Conservation (phyloP, 1,284 basidiomycete genomes). For the Chalciporus sp. region DNA sequence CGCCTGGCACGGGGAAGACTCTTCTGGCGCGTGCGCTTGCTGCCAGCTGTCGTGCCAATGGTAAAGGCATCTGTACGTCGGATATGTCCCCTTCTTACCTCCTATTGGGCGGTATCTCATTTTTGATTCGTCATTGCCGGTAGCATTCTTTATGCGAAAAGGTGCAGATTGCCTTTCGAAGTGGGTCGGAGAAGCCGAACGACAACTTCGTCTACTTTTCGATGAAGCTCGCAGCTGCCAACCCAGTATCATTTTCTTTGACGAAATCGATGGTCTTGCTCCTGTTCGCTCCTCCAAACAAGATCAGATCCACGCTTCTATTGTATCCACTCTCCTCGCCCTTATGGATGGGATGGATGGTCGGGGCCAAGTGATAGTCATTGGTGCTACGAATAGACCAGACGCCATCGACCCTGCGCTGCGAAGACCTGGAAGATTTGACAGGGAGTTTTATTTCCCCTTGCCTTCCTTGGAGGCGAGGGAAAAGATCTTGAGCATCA, state of each 20-base stretch:
- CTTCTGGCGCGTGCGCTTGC: too few relatives aligned
- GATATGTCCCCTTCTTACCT: background rate
- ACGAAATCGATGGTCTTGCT: slow-evolving; percentile 98
- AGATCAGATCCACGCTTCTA: slow-evolving; percentile 98
- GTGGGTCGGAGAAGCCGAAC: slow-evolving; percentile 99
- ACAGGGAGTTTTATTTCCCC: slow-evolving; percentile 98
- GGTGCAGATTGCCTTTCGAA: slow-evolving; percentile 98
- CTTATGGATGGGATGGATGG: slow-evolving; percentile 99
- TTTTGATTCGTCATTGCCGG: background rate
- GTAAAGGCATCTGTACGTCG: slow-evolving; percentile 83
- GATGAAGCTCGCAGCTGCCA: slow-evolving; percentile 94
- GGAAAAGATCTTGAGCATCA: slow-evolving; percentile 88
- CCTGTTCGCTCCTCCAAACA: slow-evolving; percentile 98
- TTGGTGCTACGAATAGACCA: slow-evolving; percentile 96
- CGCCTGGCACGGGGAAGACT: too few relatives aligned
- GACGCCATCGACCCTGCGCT: slow-evolving; percentile 97
- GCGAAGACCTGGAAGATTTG: slow-evolving; percentile 93
- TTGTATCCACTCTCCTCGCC: slow-evolving; percentile 94
- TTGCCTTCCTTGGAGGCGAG: slow-evolving; percentile 85
- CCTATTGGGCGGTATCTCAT: background rate
- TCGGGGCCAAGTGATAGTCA: slow-evolving; percentile 95
- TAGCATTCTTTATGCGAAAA: slow-evolving; percentile 99
- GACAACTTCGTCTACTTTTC: slow-evolving; percentile 93
- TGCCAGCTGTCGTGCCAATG: slow-evolving; percentile 73
- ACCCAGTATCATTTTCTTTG: slow-evolving; percentile 96